phyloP scores from a whole-genome alignment of 371 early-diverging fungal species.

The Capillidium heterosporum region DNA sequence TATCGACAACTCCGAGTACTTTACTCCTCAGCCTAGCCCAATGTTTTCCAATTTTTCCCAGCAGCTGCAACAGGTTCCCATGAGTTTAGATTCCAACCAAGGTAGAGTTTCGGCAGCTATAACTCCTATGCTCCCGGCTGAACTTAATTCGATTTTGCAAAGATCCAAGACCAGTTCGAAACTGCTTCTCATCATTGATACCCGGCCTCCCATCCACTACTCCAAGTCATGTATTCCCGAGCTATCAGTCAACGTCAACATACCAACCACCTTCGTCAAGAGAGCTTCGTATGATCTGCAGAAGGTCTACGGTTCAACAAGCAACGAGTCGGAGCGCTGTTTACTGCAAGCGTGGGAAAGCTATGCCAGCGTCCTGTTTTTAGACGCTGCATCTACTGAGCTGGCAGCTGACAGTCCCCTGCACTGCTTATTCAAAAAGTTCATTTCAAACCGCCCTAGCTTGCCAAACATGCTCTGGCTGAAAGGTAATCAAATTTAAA shows the following conservation, averaged over 20 bases:
- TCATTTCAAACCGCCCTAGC: not conserved
- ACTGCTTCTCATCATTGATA: not conserved
- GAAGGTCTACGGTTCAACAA: not conserved
- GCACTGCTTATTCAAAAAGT: not conserved
- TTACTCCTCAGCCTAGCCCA: not conserved
- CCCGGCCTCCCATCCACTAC: not conserved
- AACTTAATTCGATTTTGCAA: too few species aligned
- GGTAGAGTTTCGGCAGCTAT: not conserved
- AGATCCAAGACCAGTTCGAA: too few species aligned
- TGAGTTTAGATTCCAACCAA: not conserved
- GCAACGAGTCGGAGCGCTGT: not conserved
- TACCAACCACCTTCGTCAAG: not conserved
- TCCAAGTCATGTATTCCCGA: not conserved
- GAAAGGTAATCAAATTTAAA: not conserved
- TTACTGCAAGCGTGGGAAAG: not conserved
- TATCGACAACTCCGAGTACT: not conserved
- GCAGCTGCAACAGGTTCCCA: not conserved
- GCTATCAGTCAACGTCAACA: not conserved
- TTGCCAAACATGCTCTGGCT: not conserved
- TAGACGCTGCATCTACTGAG: not conserved
- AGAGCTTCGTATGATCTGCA: not conserved
- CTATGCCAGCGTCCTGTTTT: not conserved
- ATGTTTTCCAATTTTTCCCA: not conserved
- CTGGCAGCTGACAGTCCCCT: not conserved
- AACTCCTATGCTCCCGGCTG: too few species aligned